Conservation (phyloP, 495 filamentous ascomycete species). For the Penicillium maclennaniae region DNA sequence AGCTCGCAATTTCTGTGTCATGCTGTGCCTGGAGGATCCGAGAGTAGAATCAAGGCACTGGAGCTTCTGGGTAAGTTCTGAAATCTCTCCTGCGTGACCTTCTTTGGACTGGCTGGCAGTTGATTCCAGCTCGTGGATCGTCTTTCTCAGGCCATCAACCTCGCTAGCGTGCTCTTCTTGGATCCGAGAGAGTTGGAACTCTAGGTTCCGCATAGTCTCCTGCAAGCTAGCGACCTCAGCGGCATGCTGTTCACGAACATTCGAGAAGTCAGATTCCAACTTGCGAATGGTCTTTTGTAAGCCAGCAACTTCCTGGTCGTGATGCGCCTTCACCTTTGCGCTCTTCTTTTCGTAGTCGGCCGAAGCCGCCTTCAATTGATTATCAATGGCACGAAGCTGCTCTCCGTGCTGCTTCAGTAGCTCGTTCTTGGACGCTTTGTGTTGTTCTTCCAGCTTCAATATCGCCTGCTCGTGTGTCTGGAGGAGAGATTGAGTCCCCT, state of each 20-base stretch:
- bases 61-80: conserved; percentile 48
- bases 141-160: conserved; percentile 52
- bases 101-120: conserved; percentile 31
- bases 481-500: conserved; percentile 68
- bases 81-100: conserved; percentile 29
- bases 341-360: conserved; percentile 47
- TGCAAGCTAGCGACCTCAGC: conserved; percentile 46
- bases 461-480: conserved; percentile 61
- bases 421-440: conserved; percentile 41
- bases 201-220: conserved; percentile 51
- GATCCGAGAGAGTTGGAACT: conserved; percentile 53
- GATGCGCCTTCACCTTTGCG: conserved; percentile 43
- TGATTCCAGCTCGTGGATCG: conserved; percentile 40
- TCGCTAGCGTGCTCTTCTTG: conserved; percentile 51
- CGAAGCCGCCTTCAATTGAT: conserved; percentile 45
- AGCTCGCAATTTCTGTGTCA: conserved; percentile 58
- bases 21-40: conserved; percentile 51
- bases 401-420: conserved; percentile 46
- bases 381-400: conserved; percentile 45
- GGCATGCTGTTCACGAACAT: conserved; percentile 47
- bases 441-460: conserved; percentile 44
- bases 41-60: conserved; percentile 51
- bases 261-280: conserved; percentile 59
- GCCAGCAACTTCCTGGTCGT: conserved; percentile 61
- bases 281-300: conserved; percentile 55